These are phyloP conservation scores for Triticum dicoccoides DNA, from an alignment of 176 grass and related monocot species.

Conservation along the genomic window DNA sequence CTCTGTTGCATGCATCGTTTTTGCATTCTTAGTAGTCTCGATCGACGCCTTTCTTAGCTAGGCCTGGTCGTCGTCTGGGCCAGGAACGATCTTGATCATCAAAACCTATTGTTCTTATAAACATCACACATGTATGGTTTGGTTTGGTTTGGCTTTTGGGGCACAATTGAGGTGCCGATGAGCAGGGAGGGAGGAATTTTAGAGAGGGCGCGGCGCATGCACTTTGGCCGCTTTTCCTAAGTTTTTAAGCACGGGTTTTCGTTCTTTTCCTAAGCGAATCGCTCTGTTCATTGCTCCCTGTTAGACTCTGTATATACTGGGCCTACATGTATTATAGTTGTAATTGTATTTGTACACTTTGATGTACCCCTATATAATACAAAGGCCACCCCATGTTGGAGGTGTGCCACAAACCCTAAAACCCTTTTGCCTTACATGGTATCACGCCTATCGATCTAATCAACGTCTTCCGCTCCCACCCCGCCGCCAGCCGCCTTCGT, in stretches of 20 bases:
- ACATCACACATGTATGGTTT: neutral
- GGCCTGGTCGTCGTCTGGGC: neutral
- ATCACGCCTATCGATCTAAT: too few relatives aligned
- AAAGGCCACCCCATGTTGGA: too few relatives aligned
- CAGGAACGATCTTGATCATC: neutral
- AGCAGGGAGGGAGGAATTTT: conserved; percentile 29
- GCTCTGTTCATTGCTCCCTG: neutral
- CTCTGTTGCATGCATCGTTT: neutral
- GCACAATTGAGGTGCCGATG: conserved; percentile 20
- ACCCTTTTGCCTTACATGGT: too few relatives aligned
- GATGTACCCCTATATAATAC: too few relatives aligned
- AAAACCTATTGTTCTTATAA: neutral
- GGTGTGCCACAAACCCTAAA: too few relatives aligned
- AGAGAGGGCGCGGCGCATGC: conserved; percentile 38
- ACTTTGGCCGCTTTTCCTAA: conserved; percentile 37
- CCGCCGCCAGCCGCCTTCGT: too few relatives aligned
- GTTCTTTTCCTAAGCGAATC: neutral
- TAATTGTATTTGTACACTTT: too few relatives aligned
- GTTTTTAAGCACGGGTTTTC: neutral
- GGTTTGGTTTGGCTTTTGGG: conserved; percentile 46
- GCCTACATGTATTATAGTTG: too few relatives aligned
- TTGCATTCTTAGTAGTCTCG: neutral
- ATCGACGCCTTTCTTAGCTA: conserved; percentile 22
- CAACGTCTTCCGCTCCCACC: too few relatives aligned
- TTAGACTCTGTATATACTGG: too few relatives aligned